Percentiles rank a stretch among this genome's conserved stretches.
These are phyloP conservation scores for Eucalyptus regnans DNA, from an alignment of 345 rosid species.

Conservation along the genomic window DNA sequence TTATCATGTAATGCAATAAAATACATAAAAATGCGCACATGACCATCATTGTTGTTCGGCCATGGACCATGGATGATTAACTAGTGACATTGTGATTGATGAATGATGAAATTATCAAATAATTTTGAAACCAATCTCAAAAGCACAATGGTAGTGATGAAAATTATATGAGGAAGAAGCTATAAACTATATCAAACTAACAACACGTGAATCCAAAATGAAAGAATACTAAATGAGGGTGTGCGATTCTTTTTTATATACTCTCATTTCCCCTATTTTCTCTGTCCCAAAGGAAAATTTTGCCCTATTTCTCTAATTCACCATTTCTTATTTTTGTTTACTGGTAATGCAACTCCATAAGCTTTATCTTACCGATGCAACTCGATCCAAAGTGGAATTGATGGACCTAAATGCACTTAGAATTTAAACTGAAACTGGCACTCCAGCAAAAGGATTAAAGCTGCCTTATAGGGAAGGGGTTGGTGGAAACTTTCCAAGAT, in stretches of 20 bases:
- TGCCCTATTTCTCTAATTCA: background rate
- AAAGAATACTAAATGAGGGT: background rate
- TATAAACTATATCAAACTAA: background rate
- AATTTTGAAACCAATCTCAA: background rate
- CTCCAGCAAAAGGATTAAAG: background rate
- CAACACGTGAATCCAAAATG: background rate
- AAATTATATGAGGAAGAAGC: background rate
- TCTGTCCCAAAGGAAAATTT: too few species aligned
- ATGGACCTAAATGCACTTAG: background rate
- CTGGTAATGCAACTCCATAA: background rate
- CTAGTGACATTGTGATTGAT: background rate
- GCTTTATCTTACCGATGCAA: background rate
- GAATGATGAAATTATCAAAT: background rate
- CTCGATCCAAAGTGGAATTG: background rate
- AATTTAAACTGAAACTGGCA: background rate
- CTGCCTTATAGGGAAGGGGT: background rate
- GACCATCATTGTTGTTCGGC: background rate
- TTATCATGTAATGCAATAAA: background rate
- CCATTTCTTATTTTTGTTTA: background rate
- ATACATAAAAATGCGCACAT: background rate
- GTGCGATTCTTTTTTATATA: background rate
- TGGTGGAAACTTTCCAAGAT: background rate
- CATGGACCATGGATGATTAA: background rate
- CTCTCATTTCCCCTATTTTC: background rate
- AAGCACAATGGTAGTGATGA: too few species aligned